Evolutionary conservation across 768 basidiomycete genomes (phyloP), one percentile per base, ranked within the genome.

Genomic region (Crucibulum laeve): DNA sequence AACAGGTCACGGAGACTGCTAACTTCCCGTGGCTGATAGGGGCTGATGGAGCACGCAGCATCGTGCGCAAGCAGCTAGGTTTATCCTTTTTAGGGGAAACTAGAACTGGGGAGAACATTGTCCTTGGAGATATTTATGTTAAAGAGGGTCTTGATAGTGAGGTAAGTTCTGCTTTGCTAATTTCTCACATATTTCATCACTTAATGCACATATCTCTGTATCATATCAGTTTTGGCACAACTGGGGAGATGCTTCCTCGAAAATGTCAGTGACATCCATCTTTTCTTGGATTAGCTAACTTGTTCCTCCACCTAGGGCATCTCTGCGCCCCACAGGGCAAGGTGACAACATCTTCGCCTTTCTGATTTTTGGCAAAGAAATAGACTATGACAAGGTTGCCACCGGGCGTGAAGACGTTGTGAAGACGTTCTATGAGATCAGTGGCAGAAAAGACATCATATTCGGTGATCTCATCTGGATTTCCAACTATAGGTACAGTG

Each of bases 171-270:
- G n/a, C n/a, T n/a, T n/a, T n/a, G n/a, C n/a, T n/a, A n/a, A n/a
- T n/a, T n/a, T n/a, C 65, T 48, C 25, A 8, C 25, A 23, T 17
- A 19, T 8, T 37, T 8, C 10, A 17, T 24, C 8, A 13, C 22
- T 8, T 5, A 40, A 10, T 17, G 10, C 19, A 13, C 11, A 19
- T 5, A 13, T 11, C 14, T 7, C 33, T 11, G 37, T 19, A 19
- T 18, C 14, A 18, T 22, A 10, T 23, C n/a, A 75, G 73, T 54
- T 62, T 43, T 74, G 70, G 72, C 73, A 74, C 48, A 69, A 68
- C 55, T 74, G 72, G 71, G 71, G 73, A 1, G 65, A 70, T 35
- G 49, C 63, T 13, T 50, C 55, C n/a, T 56, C 45, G 21, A 50
- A 60, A 14, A 44, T 68, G 70, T 70, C 47, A 21, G 64, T 57